These are phyloP conservation scores for Hygrophorus pudorinus DNA, from an alignment of 768 basidiomycete genomes.

Conservation along the genomic window DNA sequence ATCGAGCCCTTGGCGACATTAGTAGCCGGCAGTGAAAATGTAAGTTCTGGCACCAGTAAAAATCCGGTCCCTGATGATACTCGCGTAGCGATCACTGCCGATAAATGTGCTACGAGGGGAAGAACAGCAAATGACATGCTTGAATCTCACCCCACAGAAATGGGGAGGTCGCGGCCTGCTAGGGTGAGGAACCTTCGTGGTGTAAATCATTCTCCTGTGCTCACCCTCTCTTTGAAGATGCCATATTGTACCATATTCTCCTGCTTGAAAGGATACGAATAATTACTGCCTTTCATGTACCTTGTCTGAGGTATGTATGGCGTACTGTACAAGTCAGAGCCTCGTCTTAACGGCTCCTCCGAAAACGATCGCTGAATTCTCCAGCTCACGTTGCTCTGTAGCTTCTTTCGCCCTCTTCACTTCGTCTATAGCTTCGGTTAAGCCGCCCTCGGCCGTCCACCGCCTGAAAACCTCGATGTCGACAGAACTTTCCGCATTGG, in stretches of 20 bases:
- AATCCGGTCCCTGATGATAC: neutral
- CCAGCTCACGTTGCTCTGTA: conserved; percentile 14
- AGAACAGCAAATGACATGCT: conserved; percentile 25
- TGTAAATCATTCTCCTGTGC: neutral
- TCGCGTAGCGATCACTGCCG: conserved; percentile 42
- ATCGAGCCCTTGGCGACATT: conserved; percentile 63
- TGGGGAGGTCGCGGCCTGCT: conserved; percentile 87
- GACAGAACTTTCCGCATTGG: conserved; percentile 19
- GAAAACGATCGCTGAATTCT: conserved; percentile 27
- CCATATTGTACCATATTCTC: conserved; percentile 47
- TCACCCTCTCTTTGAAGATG: conserved; percentile 29
- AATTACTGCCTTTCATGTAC: neutral
- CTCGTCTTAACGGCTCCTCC: conserved; percentile 15
- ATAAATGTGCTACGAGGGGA: conserved; percentile 46
- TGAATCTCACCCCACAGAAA: conserved; percentile 57
- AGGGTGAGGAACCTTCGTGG: conserved; percentile 42
- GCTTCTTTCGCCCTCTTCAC: conserved; percentile 21
- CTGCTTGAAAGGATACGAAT: conserved; percentile 6
- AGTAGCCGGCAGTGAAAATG: conserved; percentile 74
- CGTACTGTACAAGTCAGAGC: neutral
- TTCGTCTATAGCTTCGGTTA: conserved; percentile 27
- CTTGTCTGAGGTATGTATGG: neutral
- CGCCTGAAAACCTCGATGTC: conserved; percentile 45
- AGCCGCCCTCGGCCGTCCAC: conserved; percentile 38
- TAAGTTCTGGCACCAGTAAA: conserved; percentile 24